phyloP scores from a whole-genome alignment of 306 rosid genomes.

The Pyrus communis region DNA sequence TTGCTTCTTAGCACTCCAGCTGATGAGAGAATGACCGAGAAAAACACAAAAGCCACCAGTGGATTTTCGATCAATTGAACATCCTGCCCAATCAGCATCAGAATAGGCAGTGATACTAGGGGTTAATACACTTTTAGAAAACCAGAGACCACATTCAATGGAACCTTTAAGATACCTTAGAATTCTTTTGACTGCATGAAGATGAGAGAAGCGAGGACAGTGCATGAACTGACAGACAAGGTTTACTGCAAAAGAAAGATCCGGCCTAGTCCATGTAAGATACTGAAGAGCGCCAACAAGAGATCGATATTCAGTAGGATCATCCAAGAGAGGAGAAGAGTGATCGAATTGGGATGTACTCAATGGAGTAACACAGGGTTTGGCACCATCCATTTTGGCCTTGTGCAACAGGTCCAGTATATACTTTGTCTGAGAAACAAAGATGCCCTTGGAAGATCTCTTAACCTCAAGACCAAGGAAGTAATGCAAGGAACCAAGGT shows the following conservation, averaged over 20 bases:
- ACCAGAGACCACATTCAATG: neutral
- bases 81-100: neutral
- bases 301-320: neutral
- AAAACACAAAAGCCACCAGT: neutral
- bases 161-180: neutral
- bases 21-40: neutral
- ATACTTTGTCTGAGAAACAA: too few relatives aligned
- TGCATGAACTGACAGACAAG: neutral
- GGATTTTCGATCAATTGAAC: accelerated
- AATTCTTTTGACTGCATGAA: neutral
- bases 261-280: neutral
- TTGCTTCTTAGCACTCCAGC: neutral
- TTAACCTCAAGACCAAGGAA: too few relatives aligned
- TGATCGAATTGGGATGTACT: neutral
- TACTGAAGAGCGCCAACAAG: neutral
- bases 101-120: accelerated
- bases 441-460: too few relatives aligned
- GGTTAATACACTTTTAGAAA: accelerated
- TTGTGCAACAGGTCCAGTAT: neutral
- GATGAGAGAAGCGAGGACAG: neutral
- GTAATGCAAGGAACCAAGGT: too few relatives aligned
- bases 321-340: neutral
- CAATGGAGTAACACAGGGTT: neutral
- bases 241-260: neutral
- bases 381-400: neutral